A percentile compares a stretch with the other conserved stretches of the same genome.
Conservation (phyloP, 345 rosid genomes). For the Camelina sativa region DNA sequence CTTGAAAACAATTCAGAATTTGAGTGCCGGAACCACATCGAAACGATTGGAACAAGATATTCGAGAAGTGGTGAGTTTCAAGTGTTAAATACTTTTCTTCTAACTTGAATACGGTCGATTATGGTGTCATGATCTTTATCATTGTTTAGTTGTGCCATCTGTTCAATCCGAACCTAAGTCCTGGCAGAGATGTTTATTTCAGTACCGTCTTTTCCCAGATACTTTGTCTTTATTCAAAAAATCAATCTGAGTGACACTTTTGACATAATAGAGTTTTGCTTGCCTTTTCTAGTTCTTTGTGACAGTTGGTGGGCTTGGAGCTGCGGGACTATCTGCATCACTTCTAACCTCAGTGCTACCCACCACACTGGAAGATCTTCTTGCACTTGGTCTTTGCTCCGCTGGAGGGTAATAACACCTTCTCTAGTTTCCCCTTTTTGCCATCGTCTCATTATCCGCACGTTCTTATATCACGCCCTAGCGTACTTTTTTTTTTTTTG, state of each 20-base stretch:
- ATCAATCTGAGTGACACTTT: background rate
- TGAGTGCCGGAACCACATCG: conserved; percentile 66
- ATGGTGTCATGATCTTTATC: background rate
- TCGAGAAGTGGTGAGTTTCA: conserved; percentile 72
- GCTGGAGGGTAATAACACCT: conserved; percentile 74
- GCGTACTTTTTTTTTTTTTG: conserved; percentile 1
- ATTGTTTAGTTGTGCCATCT: conserved; percentile 10
- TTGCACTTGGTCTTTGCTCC: conserved; percentile 91
- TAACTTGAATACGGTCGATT: background rate
- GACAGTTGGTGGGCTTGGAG: conserved; percentile 90
- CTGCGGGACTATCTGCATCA: conserved; percentile 90
- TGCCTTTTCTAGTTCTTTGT: conserved; percentile 62
- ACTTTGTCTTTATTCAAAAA: conserved; percentile 2
- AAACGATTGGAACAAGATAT: conserved; percentile 72
- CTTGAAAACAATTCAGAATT: conserved; percentile 58
- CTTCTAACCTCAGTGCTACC: conserved; percentile 86
- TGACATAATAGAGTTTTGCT: conserved; percentile 20
- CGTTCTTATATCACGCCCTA: conserved; percentile 14
- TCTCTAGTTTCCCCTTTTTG: conserved; percentile 26
- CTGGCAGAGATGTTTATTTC: background rate
- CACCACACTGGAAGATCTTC: conserved; percentile 91
- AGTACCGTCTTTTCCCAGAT: conserved; percentile 10
- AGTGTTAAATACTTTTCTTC: conserved; percentile 2
- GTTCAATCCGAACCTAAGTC: background rate
- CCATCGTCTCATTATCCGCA: conserved; percentile 7